Base-by-base conservation (phyloP, 805 yeast species). In the Kluyveromyces siamensis region DNA sequence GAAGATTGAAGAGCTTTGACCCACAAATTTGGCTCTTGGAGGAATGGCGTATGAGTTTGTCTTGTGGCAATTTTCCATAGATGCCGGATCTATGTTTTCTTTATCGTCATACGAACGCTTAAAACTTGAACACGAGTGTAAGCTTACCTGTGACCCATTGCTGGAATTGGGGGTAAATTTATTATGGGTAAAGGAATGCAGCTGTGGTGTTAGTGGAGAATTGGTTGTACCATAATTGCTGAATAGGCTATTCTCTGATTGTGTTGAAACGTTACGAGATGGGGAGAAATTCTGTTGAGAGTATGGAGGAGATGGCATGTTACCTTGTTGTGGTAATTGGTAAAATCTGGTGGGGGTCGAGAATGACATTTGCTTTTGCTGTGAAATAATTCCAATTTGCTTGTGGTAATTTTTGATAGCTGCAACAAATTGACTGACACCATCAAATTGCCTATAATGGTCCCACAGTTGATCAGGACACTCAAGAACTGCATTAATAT, bases 131-230 rank as follows among this genome's bases (percentile, higher is more conserved):
- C 57, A 50, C 46, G 65, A 58, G 48, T 60, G 56, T 27, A 61
- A 60, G 50, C 67, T 63, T 19, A 60, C 30, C 16, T 62, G 50
- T 48, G 64, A 58, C 13, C 57, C 58, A 49, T 63, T 56, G 35
- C 61, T 57, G 38, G 63, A 60, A 19, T 55, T 57, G 35, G 60
- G 57, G 27, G 54, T 57, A 39, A 54, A 48, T 37, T 50, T 50
- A 38, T 44, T 48, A 38, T 61, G 62, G 18, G 59, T 55, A 41
- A 62, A 62, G 27, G 61, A 55, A 50, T 61, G 61, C 57, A 63
- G 56, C 17, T 60, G 59, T 27, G 67, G 67, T 2, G 68, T 63
- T 11, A 64, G 57, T 16, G 68, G 68, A 4, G 68, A 64, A 25
- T 63, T 58, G 37, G 58, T 61, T 8, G 50, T 36, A 27, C 38